phyloP scores from a whole-genome alignment of 1,284 basidiomycete genomes.

The Rhodotorula mucilaginosa region DNA sequence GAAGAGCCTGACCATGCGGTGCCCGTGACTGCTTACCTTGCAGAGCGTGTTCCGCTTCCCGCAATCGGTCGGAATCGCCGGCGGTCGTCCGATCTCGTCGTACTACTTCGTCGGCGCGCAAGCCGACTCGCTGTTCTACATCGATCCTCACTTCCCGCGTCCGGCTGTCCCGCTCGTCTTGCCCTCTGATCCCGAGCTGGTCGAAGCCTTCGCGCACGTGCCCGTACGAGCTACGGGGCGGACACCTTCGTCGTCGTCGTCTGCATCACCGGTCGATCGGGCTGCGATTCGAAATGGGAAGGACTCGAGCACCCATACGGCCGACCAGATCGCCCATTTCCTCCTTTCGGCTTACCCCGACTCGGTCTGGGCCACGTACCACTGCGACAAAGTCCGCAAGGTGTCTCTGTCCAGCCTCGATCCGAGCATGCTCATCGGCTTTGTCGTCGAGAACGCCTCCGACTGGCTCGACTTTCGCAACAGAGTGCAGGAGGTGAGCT shows the following conservation, averaged over 20 bases:
- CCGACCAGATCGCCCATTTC: constrained; percentile 54
- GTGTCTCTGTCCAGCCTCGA: constrained; percentile 89
- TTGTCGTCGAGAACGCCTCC: constrained; percentile 73
- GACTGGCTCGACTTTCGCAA: constrained; percentile 80
- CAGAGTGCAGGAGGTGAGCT: constrained; percentile 50
- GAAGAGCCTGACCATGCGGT: not conserved
- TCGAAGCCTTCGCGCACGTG: not conserved
- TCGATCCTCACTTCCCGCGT: constrained; percentile 90
- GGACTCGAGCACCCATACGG: not conserved
- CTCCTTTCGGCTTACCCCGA: constrained; percentile 63
- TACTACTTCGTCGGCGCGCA: constrained; percentile 97
- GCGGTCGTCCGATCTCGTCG: constrained; percentile 88
- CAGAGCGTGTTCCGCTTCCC: constrained; percentile 86
- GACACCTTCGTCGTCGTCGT: no score
- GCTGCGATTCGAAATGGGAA: no score
- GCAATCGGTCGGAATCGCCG: constrained; percentile 92
- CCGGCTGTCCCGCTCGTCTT: constrained; percentile 71
- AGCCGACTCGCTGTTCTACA: constrained; percentile 84
- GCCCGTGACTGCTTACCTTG: not conserved
- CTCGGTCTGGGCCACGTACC: constrained; percentile 78
- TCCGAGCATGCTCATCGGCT: constrained; percentile 94
- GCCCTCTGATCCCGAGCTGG: constrained; percentile 1
- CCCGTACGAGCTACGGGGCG: constrained; percentile 5
- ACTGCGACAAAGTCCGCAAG: constrained; percentile 88
- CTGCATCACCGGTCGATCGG: no score